These are phyloP conservation scores for Pichia gijzeniarum DNA, from an alignment of 805 yeast genomes.

Conservation along the genomic window DNA sequence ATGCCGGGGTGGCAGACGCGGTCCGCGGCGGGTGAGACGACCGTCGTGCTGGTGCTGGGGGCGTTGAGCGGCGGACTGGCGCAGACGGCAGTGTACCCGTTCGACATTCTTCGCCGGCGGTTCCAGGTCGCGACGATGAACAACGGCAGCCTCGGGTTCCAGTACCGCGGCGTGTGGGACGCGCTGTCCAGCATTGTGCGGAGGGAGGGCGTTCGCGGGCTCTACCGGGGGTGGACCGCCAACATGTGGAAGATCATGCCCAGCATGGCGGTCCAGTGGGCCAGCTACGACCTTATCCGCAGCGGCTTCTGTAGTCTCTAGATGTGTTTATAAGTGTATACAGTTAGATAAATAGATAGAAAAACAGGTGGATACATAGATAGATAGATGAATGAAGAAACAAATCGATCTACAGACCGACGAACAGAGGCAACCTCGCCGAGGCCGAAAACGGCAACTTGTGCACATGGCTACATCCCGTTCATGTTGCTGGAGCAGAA, in stretches of 20 bases:
- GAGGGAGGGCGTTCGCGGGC: conserved; percentile 67
- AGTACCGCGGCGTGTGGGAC: conserved; percentile 67
- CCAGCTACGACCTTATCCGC: conserved; percentile 69
- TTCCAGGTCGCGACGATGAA: conserved; percentile 89
- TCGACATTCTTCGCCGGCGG: conserved; percentile 80
- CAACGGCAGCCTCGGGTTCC: conserved; percentile 69
- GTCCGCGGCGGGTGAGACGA: not conserved
- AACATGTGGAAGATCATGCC: conserved; percentile 88
- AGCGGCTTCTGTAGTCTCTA: not conserved
- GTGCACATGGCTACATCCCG: too few relatives aligned
- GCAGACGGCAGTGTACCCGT: conserved; percentile 85
- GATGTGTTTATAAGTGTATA: not conserved
- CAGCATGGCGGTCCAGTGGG: conserved; percentile 94
- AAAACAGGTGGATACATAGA: too few relatives aligned
- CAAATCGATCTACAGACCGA: too few relatives aligned
- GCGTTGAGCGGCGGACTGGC: conserved; percentile 87
- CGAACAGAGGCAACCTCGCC: too few relatives aligned
- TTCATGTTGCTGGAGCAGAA: too few relatives aligned
- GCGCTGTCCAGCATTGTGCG: conserved; percentile 66
- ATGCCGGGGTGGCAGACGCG: conserved; percentile 29
- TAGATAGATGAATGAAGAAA: too few relatives aligned
- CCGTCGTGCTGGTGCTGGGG: conserved; percentile 64
- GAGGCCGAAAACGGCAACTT: not conserved
- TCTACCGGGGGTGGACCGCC: conserved; percentile 70
- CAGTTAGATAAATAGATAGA: too few relatives aligned